Evolutionary conservation across 1,284 basidiomycete genomes (phyloP).

Genomic region (Marasmius tenuissimus): DNA sequence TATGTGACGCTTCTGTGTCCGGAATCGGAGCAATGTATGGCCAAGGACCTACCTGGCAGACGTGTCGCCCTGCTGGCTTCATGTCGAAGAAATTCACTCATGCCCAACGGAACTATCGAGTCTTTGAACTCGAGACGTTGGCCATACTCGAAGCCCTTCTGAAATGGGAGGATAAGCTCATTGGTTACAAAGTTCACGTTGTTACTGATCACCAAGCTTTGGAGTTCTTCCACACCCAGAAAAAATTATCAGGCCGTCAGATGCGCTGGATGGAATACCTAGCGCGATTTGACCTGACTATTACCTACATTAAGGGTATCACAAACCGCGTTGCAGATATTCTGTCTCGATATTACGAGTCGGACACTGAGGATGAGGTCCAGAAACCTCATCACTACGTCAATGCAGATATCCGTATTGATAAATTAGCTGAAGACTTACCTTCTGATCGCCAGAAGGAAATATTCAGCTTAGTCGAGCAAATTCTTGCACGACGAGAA

Average conservation of each 20-base stretch:
- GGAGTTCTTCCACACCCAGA: slow-evolving; percentile 29
- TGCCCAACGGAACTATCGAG: slow-evolving; percentile 24
- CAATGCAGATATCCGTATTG: slow-evolving; percentile 23
- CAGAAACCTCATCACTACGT: slow-evolving; percentile 23
- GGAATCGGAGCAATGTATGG: slow-evolving; percentile 39
- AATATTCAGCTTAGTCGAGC: background rate
- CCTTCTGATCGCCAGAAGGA: slow-evolving; percentile 12
- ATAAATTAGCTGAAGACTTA: slow-evolving; percentile 26
- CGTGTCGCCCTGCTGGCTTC: slow-evolving; percentile 26
- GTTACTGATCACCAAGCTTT: slow-evolving; percentile 39
- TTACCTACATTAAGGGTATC: slow-evolving; percentile 30
- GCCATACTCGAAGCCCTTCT: slow-evolving; percentile 27
- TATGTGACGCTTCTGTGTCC: slow-evolving; percentile 33
- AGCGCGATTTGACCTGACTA: slow-evolving; percentile 28
- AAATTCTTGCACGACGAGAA: slow-evolving; percentile 2
- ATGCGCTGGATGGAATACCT: slow-evolving; percentile 36
- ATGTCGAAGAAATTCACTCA: slow-evolving; percentile 25
- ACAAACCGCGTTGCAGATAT: slow-evolving; percentile 28
- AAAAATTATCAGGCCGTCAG: slow-evolving; percentile 20
- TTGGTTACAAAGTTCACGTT: slow-evolving; percentile 29
- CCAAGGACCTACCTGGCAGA: slow-evolving; percentile 31
- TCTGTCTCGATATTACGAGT: slow-evolving; percentile 32
- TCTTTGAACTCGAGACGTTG: slow-evolving; percentile 27
- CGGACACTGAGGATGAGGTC: slow-evolving; percentile 20
- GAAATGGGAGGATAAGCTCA: slow-evolving; percentile 37